Conservation (phyloP, 176 grass and related monocot species). For the Typha latifolia region DNA sequence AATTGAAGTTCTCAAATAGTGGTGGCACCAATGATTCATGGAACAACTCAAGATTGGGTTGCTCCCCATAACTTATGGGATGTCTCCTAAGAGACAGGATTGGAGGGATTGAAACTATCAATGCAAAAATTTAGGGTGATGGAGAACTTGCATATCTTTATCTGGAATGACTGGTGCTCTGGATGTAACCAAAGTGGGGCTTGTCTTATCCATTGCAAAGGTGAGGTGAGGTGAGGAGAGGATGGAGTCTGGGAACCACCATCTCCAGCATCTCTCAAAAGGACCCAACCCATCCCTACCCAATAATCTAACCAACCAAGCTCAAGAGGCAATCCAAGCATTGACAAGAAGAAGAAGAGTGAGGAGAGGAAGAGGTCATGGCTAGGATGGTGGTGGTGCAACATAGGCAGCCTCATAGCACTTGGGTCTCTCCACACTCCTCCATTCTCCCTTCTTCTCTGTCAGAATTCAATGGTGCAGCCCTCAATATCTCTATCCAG, state of each 20-base stretch:
- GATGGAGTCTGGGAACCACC: background rate
- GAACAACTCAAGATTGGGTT: too few relatives aligned
- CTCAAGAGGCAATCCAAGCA: conserved; percentile 2
- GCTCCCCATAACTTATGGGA: too few relatives aligned
- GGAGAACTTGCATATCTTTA: background rate
- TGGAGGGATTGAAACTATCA: too few relatives aligned
- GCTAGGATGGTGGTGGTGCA: conserved; percentile 20
- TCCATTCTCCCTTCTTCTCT: conserved; percentile 49
- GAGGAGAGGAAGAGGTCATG: conserved; percentile 7
- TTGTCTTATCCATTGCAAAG: background rate
- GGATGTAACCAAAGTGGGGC: conserved; percentile 2
- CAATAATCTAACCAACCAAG: background rate
- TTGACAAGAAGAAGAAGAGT: background rate
- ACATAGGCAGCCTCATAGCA: conserved; percentile 2
- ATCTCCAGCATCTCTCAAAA: background rate
- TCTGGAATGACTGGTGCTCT: background rate
- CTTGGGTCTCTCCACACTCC: conserved; percentile 17
- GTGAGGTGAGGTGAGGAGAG: background rate
- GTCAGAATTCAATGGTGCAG: conserved; percentile 57
- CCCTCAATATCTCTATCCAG: conserved; percentile 45
- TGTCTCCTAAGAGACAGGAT: too few relatives aligned
- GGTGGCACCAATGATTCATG: too few relatives aligned
- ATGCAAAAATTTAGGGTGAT: too few relatives aligned
- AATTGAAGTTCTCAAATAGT: too few relatives aligned
- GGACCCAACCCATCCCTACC: background rate